Evolutionary conservation across 192 early-diverging fungal genomes (phyloP), one percentile per base, ranked within the genome.

Genomic region (Chytriomyces sp.): DNA sequence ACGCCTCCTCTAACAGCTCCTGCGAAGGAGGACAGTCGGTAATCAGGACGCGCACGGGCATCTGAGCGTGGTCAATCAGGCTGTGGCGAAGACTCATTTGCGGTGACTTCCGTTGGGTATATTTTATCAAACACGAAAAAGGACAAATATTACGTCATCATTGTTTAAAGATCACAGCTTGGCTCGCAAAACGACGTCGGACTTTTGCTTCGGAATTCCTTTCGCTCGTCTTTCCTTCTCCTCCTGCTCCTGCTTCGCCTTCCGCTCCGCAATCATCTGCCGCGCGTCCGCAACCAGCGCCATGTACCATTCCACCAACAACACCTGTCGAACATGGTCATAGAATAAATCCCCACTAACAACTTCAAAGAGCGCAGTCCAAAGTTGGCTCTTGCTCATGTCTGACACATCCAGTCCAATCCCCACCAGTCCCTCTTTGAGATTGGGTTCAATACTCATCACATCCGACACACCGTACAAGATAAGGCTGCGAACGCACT

Each of bases 251-350:
- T 20, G 53, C 20, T 20, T 57, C 53, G 13, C 53, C 20, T 57
- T 20, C 53, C 20, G 13, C 20, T 57, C 53, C 53, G 53, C 3
- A 4, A 57, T 57, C 53, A 57, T n/a, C 16, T 20, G 20, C 53
- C 65, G 24, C 4, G 76, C 76, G 11, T 77, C 76, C 13, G 7
- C 16, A 20, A 44, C 35, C 20, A 77, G 35, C 46, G 64, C 26
- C 7, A 79, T 53, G 35, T 79, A 79, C 78, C 78, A 79, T 67
- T 72, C 71, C 23, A 74, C 71, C 35, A 70, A 79, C 10, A 28
- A 10, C 47, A 45, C 61, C 64, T 72, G 70, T 46, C 78, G 43
- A 45, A 79, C 11, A 11, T 67, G 49, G 59, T 79, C 78, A 47
- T 64, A 79, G 47, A 65, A 72, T 46, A 45, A 26, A 47, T 23